A percentile compares a stretch with the other conserved stretches of the same genome.
These are phyloP conservation scores for Colletotrichum sp. DNA, from an alignment of 2,329 filamentous ascomycete species.

Conservation along the genomic window DNA sequence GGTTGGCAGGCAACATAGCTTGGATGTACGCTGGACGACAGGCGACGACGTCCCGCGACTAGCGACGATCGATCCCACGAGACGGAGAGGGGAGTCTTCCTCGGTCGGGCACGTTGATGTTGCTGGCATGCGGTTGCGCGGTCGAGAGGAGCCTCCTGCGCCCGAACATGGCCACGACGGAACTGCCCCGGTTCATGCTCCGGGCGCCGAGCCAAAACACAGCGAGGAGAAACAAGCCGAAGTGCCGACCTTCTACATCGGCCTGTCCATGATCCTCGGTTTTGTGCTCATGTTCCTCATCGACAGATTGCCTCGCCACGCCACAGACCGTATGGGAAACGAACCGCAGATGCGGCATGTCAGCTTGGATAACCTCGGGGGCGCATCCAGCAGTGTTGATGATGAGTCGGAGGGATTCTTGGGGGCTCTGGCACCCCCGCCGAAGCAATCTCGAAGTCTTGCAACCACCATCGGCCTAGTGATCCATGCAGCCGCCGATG, in stretches of 20 bases:
- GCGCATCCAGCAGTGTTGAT: constrained; percentile 52
- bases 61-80: neutral
- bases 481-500: constrained; percentile 93
- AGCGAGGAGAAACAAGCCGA: constrained; percentile 41
- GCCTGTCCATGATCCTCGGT: constrained; percentile 83
- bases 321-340: constrained; percentile 67
- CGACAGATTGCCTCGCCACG: constrained; percentile 81
- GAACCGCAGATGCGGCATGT: constrained; percentile 80
- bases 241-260: constrained; percentile 78
- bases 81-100: neutral
- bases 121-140: neutral
- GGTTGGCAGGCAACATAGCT: neutral
- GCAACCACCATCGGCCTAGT: constrained; percentile 94
- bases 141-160: neutral
- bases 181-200: constrained; percentile 30
- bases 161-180: constrained; percentile 26
- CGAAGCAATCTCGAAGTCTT: constrained; percentile 65
- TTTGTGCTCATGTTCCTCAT: constrained; percentile 98
- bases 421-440: constrained; percentile 60
- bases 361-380: constrained; percentile 80
- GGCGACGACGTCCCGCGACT: neutral
- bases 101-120: neutral
- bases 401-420: constrained; percentile 64
- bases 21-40: neutral
- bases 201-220: constrained; percentile 26